phyloP scores from a whole-genome alignment of 2,329 filamentous ascomycete genomes.

The Cladosporium sp. region DNA sequence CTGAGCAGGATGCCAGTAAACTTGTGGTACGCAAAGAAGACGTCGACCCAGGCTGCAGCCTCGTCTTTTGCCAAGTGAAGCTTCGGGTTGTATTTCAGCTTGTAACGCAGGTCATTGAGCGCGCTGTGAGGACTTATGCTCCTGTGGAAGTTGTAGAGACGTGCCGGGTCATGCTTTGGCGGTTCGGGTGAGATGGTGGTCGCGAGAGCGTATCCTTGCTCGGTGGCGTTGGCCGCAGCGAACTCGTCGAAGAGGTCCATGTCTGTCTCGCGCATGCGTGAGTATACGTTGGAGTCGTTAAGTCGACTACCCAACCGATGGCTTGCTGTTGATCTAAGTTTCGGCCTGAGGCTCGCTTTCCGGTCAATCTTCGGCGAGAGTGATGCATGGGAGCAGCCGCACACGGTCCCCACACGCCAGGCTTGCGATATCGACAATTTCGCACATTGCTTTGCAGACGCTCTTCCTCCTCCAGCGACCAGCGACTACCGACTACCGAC shows the following conservation, averaged over 20 bases:
- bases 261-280: neutral
- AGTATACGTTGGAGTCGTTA: neutral
- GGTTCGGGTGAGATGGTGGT: constrained; percentile 69
- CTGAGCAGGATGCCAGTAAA: constrained; percentile 69
- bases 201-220: constrained; percentile 69
- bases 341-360: constrained; percentile 1
- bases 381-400: neutral
- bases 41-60: constrained; percentile 76
- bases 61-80: constrained; percentile 51
- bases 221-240: constrained; percentile 58
- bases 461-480: constrained; percentile 16
- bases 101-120: constrained; percentile 66
- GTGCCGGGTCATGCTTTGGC: constrained; percentile 57
- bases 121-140: constrained; percentile 64
- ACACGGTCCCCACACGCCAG: constrained; percentile 13
- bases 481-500: constrained; percentile 9
- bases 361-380: constrained; percentile 1
- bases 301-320: too few relatives aligned
- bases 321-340: neutral
- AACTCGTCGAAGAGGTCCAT: constrained; percentile 77
- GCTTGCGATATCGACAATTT: constrained; percentile 7
- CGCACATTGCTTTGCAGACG: constrained; percentile 9
- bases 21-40: constrained; percentile 81
- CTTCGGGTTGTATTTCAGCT: constrained; percentile 59
- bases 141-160: constrained; percentile 66